Base-by-base conservation (phyloP, 768 basidiomycete species). In the Collybiopsis luxurians region DNA sequence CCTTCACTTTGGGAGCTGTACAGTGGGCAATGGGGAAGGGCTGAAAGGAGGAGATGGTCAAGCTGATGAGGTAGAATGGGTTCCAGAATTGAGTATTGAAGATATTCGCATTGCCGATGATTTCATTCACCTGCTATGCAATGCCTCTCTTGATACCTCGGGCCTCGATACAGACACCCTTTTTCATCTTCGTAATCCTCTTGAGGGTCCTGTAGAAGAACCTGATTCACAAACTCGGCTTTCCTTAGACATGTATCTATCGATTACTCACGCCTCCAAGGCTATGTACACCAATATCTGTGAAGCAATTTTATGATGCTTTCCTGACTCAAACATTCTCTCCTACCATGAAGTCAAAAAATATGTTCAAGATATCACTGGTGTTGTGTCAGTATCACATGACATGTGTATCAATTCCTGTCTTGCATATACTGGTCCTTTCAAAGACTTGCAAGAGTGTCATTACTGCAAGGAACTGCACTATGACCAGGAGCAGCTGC, bases 381-480 rank as follows among this genome's bases (percentile, higher is more conserved):
- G 80, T 0, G 62, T 82, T 7, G 57, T 68, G 10, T 57, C 73
- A 0, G 47, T 79, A 1, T 9, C 49, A 0, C 50, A 69, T 5
- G 69, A 80, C 55, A 81, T 80, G 76, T 82, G 79, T 40, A 58
- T 66, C 0, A 70, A 77, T 6, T 67, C 70, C 0, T 81, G 79
- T 56, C 30, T 69, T 19, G 73, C 72, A 0, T 81, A 67, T 52
- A 76, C 72, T 0, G 75, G 79, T 0, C 75, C 73, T 0, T 75
- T 67, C n/a, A 46, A 52, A 1, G 27, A 66, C 0, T 54, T 69
- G 0, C 63, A 73, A 0, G 2, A 19, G 0, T 82, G 79, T 52
- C 61, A 61, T 0, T 19, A 58, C 0, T 81, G 78, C 56, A 45
- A 49, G 0, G 62, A 72, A 36, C 63, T 71, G 1, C 61, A 60